Base-by-base conservation (phyloP, 2,329 filamentous ascomycete genomes). In the Aspergillus sp. region DNA sequence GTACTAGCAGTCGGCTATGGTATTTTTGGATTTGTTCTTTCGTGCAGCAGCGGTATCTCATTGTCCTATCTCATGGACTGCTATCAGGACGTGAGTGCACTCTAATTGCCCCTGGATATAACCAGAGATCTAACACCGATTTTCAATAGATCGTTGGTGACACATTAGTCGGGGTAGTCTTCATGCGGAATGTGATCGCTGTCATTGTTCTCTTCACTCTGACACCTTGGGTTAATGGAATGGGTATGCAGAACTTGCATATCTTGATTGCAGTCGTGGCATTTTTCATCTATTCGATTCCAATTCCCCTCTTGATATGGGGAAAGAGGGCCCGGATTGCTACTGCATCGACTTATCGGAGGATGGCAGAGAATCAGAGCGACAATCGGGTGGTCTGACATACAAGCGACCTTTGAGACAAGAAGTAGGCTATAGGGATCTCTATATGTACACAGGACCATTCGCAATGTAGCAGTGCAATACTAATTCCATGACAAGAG, bases 181-280 rank as follows among this genome's bases (percentile, higher is more conserved):
- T 83, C 57, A 66, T 79, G 10, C 76, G 81, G 0, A 83, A 83
- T 54, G 57, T 72, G 2, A 73, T 82, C 47, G 72, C 73, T 17
- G 80, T 77, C 2, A 71, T 76, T 15, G 76, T 83, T 47, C 75
- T 82, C n/a, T 83, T 83, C 62, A 77, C 76, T 21, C 23, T 44
- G 41, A 44, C 41, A 6, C 0, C 69, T 82, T 61, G 59, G 59
- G 50, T 61, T 11, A 36, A 58, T 6, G 36, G 42, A 0, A 44
- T 42, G 17, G 54, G 59, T 6, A 17, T 55, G 19, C 5, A 15
- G 3, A 52, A 54, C 23, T 42, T 58, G 36, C 58, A 54, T 32
- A 58, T 61, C 6, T 32, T 38, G 2, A 55, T 63, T 25, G 58
- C 59, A 1, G 57, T 66, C 4, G 8, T 71, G 5, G 62, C 62